These are phyloP conservation scores for Pseudonectria buxi DNA, from an alignment of 2,329 filamentous ascomycete species.

Conservation along the genomic window DNA sequence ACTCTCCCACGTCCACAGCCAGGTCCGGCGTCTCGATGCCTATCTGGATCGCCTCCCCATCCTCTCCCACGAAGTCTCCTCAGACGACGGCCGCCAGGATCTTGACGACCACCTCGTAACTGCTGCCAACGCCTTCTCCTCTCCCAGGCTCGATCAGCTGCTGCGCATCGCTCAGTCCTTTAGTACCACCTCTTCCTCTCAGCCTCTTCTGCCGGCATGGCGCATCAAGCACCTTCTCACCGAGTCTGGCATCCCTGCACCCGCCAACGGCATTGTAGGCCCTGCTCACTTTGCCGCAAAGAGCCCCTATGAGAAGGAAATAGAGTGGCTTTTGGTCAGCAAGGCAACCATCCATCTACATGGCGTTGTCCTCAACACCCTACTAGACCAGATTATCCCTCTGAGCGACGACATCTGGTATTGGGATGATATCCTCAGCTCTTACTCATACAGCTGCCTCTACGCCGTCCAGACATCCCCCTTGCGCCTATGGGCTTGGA, in stretches of 20 bases:
- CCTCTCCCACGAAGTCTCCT: slow-evolving; percentile 30
- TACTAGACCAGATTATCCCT: slow-evolving; percentile 77
- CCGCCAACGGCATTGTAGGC: slow-evolving; percentile 26
- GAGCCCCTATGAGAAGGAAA: slow-evolving; percentile 61
- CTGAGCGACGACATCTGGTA: slow-evolving; percentile 88
- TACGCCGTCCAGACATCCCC: slow-evolving; percentile 87
- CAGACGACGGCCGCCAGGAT: slow-evolving; percentile 35
- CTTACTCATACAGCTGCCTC: slow-evolving; percentile 68
- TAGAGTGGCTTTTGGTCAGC: slow-evolving; percentile 85
- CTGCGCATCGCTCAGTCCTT: slow-evolving; percentile 63
- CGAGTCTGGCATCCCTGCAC: slow-evolving; percentile 51
- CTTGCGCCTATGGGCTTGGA: slow-evolving; percentile 64
- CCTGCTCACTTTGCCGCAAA: slow-evolving; percentile 24
- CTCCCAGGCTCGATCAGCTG: slow-evolving; percentile 53
- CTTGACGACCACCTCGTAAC: slow-evolving; percentile 28
- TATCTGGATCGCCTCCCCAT: slow-evolving; percentile 56
- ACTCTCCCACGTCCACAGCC: slow-evolving; percentile 31
- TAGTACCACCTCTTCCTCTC: slow-evolving; percentile 61
- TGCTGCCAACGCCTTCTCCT: slow-evolving; percentile 38
- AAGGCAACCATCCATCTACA: slow-evolving; percentile 92
- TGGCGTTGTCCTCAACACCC: slow-evolving; percentile 66
- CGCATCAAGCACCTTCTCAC: slow-evolving; percentile 57
- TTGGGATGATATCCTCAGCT: slow-evolving; percentile 84
- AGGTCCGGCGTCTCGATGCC: slow-evolving; percentile 56
- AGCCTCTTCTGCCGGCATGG: slow-evolving; percentile 51